Evolutionary conservation across 2,329 filamentous ascomycete species (phyloP), one percentile per base, ranked within the genome.

Genomic region (Xylariaceae sp.): DNA sequence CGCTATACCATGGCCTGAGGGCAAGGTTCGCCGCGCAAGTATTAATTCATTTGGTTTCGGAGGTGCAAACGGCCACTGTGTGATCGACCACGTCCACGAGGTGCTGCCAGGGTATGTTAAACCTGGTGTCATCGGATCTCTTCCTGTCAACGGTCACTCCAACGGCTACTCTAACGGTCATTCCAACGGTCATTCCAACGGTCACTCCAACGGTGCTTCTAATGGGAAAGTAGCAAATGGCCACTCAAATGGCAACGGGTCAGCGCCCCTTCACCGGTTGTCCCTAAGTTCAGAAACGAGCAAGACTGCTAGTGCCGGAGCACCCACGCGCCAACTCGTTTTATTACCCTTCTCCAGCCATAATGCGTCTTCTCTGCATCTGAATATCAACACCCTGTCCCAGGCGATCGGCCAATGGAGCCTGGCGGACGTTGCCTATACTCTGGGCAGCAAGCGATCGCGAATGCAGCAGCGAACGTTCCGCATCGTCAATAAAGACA

Each of bases 21-120:
- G 40, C 9, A 52, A 51, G 15, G 30, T 63, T 0, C 50, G 56
- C 1, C 56, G 67, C 0, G 64, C 61, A 0, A 63, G 61, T 2
- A 58, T 70, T 26, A 68, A 66, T 48, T 64, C 59, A 1, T 67
- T 67, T 34, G 67, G 68, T 8, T 26, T 26, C 36, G 67, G 67
- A 4, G 68, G 68, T 0, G 59, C 66, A 2, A 70, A 70, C 45
- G 62, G 57, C 0, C 67, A 69, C 30, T 63, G 63, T 39, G 59
- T 68, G 8, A 51, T 69, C 6, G 66, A 68, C 26, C 59, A 63
- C 19, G 61, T 61, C 19, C 47, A 53, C 26, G 41, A 41, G 21
- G 37, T 56, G 12, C 46, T 64, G 26, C 48, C 61, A 46, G 40
- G 39, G 16, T 48, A 48, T 29, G 16, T 53, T 5, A 15, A 13